Evolutionary conservation across 805 yeast species (phyloP), one percentile per base, ranked within the genome.

Genomic region (Wickerhamiella lipophila): DNA sequence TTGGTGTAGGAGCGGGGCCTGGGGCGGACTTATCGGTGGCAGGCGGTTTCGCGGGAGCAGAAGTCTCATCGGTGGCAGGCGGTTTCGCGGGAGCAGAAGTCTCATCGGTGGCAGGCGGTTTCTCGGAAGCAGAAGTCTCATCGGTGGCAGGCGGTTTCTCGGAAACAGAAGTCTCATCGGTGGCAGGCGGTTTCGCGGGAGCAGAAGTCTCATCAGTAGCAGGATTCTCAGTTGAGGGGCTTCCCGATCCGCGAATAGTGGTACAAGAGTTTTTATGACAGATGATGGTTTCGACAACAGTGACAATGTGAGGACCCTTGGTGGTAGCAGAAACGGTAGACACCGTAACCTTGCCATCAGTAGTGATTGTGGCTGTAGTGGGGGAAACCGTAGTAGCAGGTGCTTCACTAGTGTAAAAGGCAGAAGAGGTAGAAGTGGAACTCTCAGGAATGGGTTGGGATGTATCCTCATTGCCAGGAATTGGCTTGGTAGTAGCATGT

Each of bases 291-390:
- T 21, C 29, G 9, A 39, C 39, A 21, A 47, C 21, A 5, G 49
- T 47, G 16, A 47, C 18, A 8, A 47, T 38, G 12, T 27, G 40
- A 7, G 49, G 49, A n/a, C 41, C 41, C 12, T 29, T 19, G 8
- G 49, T 47, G 8, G 45, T 21, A 13, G 30, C 49, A 39, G 49
- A 34, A 16, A 40, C 21, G 1, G 35, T 26, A 9, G 45, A 26
- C 6, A 36, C 40, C 3, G 18, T 9, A 9, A 12, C 12, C n/a
- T 16, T 6, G 11, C 45, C 34, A 11, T 32, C n/a, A 3, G 45
- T 8, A 5, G 44, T 39, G 40, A 29, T 23, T 2, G 35, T 27
- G 12, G 41, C 26, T 2, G 49, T 47, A 16, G 34, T 8, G 29
- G 22, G 29, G 16, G 42, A 23, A 11, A 47, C 22, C 15, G 49